These are phyloP conservation scores for Cryptococcus sp. DNA, from an alignment of 1,284 basidiomycete genomes.

Conservation along the genomic window DNA sequence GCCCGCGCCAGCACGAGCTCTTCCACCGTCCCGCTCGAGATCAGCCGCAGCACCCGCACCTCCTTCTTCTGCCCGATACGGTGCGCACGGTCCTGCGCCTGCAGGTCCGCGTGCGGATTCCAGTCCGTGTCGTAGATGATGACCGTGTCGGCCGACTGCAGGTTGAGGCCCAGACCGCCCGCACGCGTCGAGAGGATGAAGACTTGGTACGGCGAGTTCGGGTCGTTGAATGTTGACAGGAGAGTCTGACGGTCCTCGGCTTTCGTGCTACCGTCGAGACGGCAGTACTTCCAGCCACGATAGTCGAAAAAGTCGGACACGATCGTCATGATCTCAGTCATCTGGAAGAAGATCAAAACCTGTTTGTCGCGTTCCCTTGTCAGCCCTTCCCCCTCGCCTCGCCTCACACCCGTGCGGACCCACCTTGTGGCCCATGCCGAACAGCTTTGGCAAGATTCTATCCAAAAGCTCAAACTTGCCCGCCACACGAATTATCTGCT, in stretches of 20 bases:
- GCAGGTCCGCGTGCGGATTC: slow-evolving; percentile 97
- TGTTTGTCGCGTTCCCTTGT: slow-evolving; percentile 4
- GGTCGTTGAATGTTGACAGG: slow-evolving; percentile 87
- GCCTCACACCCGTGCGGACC: slow-evolving; percentile 2
- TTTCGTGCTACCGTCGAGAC: slow-evolving; percentile 96
- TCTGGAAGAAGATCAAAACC: slow-evolving; percentile 96
- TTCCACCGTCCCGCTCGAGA: slow-evolving; percentile 97
- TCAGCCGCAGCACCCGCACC: slow-evolving; percentile 92
- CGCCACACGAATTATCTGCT: slow-evolving; percentile 79
- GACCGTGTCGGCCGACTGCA: slow-evolving; percentile 98
- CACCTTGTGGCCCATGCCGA: slow-evolving; percentile 86
- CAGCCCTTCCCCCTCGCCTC: not conserved
- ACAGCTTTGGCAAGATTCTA: slow-evolving; percentile 91
- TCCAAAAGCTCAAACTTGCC: slow-evolving; percentile 96
- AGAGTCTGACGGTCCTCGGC: slow-evolving; percentile 93
- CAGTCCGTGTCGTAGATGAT: slow-evolving; percentile 76
- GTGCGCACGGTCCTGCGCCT: slow-evolving; percentile 75
- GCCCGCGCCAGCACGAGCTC: slow-evolving; percentile 95
- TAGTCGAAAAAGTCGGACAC: slow-evolving; percentile 97
- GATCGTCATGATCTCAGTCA: slow-evolving; percentile 99
- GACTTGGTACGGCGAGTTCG: slow-evolving; percentile 82
- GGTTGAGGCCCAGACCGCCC: slow-evolving; percentile 93
- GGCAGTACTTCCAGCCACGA: slow-evolving; percentile 85
- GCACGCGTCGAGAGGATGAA: slow-evolving; percentile 97
- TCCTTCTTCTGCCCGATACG: slow-evolving; percentile 99